Percentiles rank a stretch among this genome's conserved stretches.
Conservation (phyloP, 2,329 filamentous ascomycete genomes). For the Fusarium stilboides region DNA sequence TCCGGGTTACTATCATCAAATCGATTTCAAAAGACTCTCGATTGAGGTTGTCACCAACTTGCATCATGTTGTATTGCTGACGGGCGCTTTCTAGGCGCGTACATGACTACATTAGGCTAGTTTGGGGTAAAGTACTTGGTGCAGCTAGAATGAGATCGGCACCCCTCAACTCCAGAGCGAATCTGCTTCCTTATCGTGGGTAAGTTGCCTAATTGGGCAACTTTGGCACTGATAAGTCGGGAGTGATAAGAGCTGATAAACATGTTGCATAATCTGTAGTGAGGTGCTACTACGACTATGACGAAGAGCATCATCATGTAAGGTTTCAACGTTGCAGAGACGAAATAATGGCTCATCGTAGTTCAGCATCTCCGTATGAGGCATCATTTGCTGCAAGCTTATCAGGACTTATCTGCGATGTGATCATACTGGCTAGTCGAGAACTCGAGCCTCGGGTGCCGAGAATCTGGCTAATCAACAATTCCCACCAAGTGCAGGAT, state of each 20-base stretch:
- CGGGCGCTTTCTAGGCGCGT: conserved; percentile 35
- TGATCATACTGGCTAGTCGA: neutral
- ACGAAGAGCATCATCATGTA: neutral
- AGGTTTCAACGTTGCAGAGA: conserved; percentile 7
- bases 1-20: neutral
- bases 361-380: neutral
- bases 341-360: neutral
- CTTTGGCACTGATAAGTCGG: neutral
- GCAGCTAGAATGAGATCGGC: conserved; percentile 11
- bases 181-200: conserved; percentile 41
- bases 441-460: too few species aligned
- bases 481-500: neutral
- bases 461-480: neutral
- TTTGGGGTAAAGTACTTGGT: conserved; percentile 2
- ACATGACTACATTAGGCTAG: conserved; percentile 41
- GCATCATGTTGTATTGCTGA: neutral
- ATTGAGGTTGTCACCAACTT: neutral
- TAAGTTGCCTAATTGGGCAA: conserved; percentile 46
- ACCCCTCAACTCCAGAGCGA: conserved; percentile 12
- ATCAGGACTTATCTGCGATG: conserved; percentile 6
- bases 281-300: neutral
- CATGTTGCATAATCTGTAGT: neutral
- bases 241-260: conserved; percentile 24
- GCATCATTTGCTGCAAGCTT: neutral
- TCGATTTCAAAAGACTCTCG: accelerated